Evolutionary conservation across 805 yeast genomes (phyloP), one percentile per base, ranked within the genome.

Genomic region (Saccharomycopsis microspora): DNA sequence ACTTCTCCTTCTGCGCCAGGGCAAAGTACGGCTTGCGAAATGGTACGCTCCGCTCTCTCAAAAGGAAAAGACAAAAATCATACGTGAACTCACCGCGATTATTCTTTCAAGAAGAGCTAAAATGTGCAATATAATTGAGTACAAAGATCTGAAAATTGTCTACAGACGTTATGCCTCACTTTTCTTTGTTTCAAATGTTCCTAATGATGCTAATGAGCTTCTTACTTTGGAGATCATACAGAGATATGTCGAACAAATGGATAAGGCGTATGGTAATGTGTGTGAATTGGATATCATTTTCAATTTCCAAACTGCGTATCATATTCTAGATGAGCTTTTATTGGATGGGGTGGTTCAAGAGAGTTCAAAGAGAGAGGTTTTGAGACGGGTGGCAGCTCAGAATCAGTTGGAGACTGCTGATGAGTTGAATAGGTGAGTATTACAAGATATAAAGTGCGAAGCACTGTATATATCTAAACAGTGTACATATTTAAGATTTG

Each of bases 231-330:
- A 93, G 59, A 69, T 84, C 11, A 81, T 93, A 45, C 98, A 93
- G 62, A 72, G 97, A 52, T 93, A 81, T 62, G 98, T 93, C 39
- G 98, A 93, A 63, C 88, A 86, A 55, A 87, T 93, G 96, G 98
- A 93, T 68, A 82, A 84, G 57, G 79, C 88, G 51, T 93, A 86
- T 61, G 97, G 96, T 8, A 90, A 87, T 59, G 98, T 93, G 11
- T 88, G 97, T 65, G 98, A 93, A 63, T 70, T 93, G 58, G 98
- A 93, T 66, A 93, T 93, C 53, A 93, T 93, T 44, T 93, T 93
- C 74, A 93, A 94, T 59, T 93, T 93, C 66, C 85, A 85, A 57
- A 84, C 85, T 60, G 97, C 97, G 0, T 93, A 93, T 63, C 85
- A 86, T 64, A 82, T 93, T 8, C 68, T 93, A 54, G 96, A 93